Percentiles rank a stretch among this genome's conserved stretches.
phyloP scores from a whole-genome alignment of 495 filamentous ascomycete genomes.

The Rhizodiscina lignyota region DNA sequence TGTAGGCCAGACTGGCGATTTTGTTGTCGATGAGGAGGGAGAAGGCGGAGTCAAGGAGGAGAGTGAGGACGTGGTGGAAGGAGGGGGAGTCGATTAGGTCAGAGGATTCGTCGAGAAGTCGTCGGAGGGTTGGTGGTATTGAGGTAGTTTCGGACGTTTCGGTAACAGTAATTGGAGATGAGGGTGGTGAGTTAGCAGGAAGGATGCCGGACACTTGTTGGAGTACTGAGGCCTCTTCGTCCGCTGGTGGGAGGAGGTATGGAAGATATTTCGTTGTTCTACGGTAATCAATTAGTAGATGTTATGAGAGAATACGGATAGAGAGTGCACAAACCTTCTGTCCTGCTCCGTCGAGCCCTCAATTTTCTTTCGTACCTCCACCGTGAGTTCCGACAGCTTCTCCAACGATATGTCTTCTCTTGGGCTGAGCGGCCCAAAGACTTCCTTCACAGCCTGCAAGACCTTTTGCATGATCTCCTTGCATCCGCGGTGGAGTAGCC shows the following conservation, averaged over 20 bases:
- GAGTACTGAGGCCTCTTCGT: conserved; percentile 67
- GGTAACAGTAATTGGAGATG: conserved; percentile 4
- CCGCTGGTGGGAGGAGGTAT: conserved; percentile 62
- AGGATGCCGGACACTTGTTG: conserved; percentile 63
- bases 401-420: conserved; percentile 72
- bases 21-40: conserved; percentile 64
- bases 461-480: conserved; percentile 64
- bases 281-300: conserved; percentile 6
- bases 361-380: conserved; percentile 66
- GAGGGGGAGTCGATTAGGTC: conserved; percentile 89
- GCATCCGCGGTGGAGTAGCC: conserved; percentile 87
- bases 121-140: conserved; percentile 46
- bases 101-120: conserved; percentile 87
- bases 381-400: conserved; percentile 56
- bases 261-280: conserved; percentile 54
- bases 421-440: conserved; percentile 73
- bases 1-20: conserved; percentile 61
- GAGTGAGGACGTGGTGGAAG: conserved; percentile 66
- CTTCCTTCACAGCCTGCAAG: conserved; percentile 60
- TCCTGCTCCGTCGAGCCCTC: conserved; percentile 57
- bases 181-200: conserved; percentile 21
- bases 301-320: conserved; percentile 1
- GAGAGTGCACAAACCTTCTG: conserved; percentile 31
- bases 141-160: conserved; percentile 23
- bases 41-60: conserved; percentile 77